Base-by-base conservation (phyloP, 2,329 filamentous ascomycete genomes). In the Ceratocystis papillata region DNA sequence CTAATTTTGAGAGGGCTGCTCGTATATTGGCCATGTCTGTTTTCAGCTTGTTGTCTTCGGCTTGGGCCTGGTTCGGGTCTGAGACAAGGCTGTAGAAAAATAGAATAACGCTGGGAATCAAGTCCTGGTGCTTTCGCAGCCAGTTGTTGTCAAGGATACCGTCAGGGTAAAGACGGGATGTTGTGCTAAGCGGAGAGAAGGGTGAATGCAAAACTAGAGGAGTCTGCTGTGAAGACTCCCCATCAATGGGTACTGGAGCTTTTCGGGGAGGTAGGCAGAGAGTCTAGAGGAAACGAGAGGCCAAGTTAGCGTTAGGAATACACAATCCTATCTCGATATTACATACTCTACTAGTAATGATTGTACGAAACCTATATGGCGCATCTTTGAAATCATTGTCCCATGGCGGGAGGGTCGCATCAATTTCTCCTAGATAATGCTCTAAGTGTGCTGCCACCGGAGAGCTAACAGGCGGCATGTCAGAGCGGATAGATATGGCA, bases 31-130 rank as follows among this genome's bases (percentile, higher is more conserved):
- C 91, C 72, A 99, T 90, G 71, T 96, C 91, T 6, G 85, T 84
- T 74, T 96, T 96, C 55, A 96, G 80, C 72, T 89, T 86, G 73
- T 94, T 94, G 73, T 97, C 93, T 69, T 88, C 83, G n/a, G 91
- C 76, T 4, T 86, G 89, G 65, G 87, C 86, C 67, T 87, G 83
- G n/a, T 83, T 87, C 0, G 84, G 79, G 71, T 95, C 88, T 25
- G 86, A 83, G 3, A 83, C 84, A 67, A 96, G 83, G 45, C 82
- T 81, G 73, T 95, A 96, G 76, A 95, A 94, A 70, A 87, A 88
- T 41, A 96, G 75, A 70, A 90, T 87, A 30, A 90, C 82, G 68
- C 90, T 88, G 1, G 93, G 93, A 25, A 97, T 81, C 20, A 90
- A 79, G 63, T 88, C 80, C 73, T 96, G 92, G 74, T 97, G 93